Evolutionary conservation across 306 rosid species (phyloP).

Genomic region (Prunus persica): DNA sequence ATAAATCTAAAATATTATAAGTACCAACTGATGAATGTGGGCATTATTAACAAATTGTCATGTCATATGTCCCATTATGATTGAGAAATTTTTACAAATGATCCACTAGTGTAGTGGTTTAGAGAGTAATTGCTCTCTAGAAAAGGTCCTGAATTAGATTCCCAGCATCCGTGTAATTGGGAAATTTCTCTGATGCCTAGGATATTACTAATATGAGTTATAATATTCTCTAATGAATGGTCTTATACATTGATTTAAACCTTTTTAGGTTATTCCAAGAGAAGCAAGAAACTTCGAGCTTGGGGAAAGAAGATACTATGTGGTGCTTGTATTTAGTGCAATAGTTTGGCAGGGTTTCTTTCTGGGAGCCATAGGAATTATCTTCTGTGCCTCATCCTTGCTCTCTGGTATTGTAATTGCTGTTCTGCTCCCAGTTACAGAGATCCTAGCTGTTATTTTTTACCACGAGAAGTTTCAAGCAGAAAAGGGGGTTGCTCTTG

Average conservation of each 20-base stretch:
- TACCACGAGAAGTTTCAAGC: conserved; percentile 56
- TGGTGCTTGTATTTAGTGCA: conserved; percentile 47
- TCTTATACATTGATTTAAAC: background rate
- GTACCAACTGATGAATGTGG: no score
- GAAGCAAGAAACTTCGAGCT: conserved; percentile 60
- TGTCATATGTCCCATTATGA: no score
- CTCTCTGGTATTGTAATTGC: conserved; percentile 61
- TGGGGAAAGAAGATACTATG: conserved; percentile 57
- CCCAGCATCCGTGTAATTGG: no score
- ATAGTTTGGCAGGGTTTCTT: conserved; percentile 71
- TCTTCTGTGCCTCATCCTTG: conserved; percentile 68
- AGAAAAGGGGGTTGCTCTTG: conserved; percentile 58
- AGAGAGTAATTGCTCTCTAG: no score
- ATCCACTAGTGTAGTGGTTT: no score
- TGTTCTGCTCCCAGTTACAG: conserved; percentile 50
- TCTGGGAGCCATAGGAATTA: conserved; percentile 70
- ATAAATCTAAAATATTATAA: no score
- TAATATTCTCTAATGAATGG: no score
- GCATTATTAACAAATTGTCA: no score
- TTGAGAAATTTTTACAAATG: no score
- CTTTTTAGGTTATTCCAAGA: conserved; percentile 51
- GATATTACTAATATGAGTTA: no score
- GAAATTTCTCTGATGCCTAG: no score
- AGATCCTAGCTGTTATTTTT: conserved; percentile 60
- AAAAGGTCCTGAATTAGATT: rapidly evolving